A percentile compares a stretch with the other conserved stretches of the same genome.
phyloP scores from a whole-genome alignment of 2,329 filamentous ascomycete species.

The Dendrostoma leiphaemia region DNA sequence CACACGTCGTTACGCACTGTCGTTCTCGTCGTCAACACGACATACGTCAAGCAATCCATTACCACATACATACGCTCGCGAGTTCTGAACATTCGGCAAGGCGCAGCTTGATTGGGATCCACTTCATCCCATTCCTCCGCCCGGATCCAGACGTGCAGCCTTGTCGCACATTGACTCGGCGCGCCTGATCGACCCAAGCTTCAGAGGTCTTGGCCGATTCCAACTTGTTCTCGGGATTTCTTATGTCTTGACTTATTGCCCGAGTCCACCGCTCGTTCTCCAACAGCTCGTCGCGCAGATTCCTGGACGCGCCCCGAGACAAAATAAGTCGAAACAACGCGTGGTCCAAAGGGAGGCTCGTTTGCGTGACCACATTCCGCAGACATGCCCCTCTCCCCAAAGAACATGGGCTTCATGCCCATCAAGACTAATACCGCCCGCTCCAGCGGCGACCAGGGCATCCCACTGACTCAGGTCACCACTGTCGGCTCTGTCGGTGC shows the following conservation, averaged over 20 bases:
- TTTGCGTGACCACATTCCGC: neutral
- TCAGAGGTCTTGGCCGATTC: neutral
- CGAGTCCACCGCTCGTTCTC: neutral
- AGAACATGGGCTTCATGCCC: slow-evolving; percentile 44
- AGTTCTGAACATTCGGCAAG: neutral
- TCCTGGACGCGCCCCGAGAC: neutral
- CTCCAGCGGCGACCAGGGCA: slow-evolving; percentile 38
- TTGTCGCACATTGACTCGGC: neutral
- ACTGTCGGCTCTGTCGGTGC: slow-evolving; percentile 55
- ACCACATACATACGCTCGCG: neutral
- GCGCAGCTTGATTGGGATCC: neutral
- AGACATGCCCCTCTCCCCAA: slow-evolving; percentile 26
- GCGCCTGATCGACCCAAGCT: neutral
- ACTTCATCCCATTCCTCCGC: neutral
- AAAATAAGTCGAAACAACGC: no score
- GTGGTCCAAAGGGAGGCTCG: neutral
- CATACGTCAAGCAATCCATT: neutral
- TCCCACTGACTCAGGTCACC: slow-evolving; percentile 55
- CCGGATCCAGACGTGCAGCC: neutral
- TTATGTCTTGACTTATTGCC: neutral
- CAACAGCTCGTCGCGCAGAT: neutral
- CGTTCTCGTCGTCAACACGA: neutral
- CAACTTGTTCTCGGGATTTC: neutral
- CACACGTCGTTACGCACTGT: no score
- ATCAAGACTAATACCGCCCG: slow-evolving; percentile 30